Percentiles rank a stretch among this genome's conserved stretches.
Evolutionary conservation across 768 basidiomycete genomes (phyloP).

Genomic region (Ramaria sp.): DNA sequence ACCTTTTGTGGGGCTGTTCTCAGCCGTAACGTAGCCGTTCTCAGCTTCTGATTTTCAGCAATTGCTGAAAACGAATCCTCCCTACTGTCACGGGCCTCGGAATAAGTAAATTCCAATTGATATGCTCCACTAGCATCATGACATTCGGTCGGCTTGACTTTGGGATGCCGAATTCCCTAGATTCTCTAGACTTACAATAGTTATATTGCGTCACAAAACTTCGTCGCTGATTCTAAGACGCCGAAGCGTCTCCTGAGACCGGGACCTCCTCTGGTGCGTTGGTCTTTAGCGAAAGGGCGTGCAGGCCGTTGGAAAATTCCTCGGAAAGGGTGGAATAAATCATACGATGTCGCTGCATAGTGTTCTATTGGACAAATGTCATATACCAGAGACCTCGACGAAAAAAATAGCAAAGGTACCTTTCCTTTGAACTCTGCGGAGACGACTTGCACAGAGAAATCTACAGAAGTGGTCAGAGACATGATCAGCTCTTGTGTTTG

Average conservation of each 20-base stretch:
- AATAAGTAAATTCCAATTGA: too few relatives aligned
- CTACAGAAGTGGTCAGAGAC: conserved; percentile 26
- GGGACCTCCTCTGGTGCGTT: conserved; percentile 48
- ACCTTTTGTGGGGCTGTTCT: too few relatives aligned
- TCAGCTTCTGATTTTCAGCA: too few relatives aligned
- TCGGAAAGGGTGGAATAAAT: conserved; percentile 63
- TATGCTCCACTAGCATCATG: too few relatives aligned
- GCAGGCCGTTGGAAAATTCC: conserved; percentile 57
- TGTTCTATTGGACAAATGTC: conserved; percentile 32
- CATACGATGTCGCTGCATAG: conserved; percentile 75
- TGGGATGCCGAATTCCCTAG: too few relatives aligned
- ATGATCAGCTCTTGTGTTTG: conserved; percentile 12
- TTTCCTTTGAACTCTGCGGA: conserved; percentile 66
- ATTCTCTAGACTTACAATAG: too few relatives aligned
- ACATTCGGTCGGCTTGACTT: too few relatives aligned
- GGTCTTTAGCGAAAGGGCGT: conserved; percentile 68
- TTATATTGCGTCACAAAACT: too few relatives aligned
- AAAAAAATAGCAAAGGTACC: conserved; percentile 28
- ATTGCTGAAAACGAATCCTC: too few relatives aligned
- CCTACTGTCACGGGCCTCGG: too few relatives aligned
- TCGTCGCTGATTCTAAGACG: neutral
- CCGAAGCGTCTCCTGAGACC: neutral
- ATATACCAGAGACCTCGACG: neutral
- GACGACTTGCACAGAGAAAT: conserved; percentile 68
- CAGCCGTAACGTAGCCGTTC: too few relatives aligned